Conservation (phyloP, 2,329 filamentous ascomycete genomes). For the Pseudocercospora eumusae region DNA sequence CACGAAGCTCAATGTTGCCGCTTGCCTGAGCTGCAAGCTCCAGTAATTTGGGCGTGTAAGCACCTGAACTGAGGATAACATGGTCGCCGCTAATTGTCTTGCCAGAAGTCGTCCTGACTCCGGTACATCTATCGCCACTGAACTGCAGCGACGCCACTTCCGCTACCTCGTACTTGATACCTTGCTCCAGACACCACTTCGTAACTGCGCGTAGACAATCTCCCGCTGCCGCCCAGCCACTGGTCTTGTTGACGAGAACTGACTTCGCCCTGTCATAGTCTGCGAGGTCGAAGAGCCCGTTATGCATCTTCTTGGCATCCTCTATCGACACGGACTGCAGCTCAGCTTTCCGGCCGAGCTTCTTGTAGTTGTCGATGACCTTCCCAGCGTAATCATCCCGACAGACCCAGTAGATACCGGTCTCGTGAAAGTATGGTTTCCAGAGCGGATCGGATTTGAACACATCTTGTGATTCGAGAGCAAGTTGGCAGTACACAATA, state of each 20-base stretch:
- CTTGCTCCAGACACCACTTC: slow-evolving; percentile 54
- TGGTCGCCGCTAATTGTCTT: slow-evolving; percentile 40
- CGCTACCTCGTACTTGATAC: slow-evolving; percentile 60
- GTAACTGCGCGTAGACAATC: slow-evolving; percentile 60
- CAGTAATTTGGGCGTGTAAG: slow-evolving; percentile 47
- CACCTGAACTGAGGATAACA: slow-evolving; percentile 46
- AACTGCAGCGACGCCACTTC: slow-evolving; percentile 55
- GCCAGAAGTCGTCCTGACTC: slow-evolving; percentile 45
- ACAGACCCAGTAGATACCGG: slow-evolving; percentile 54
- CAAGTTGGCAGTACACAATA: slow-evolving; percentile 63
- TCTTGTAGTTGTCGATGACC: slow-evolving; percentile 54
- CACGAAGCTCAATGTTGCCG: slow-evolving; percentile 51
- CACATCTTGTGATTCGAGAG: slow-evolving; percentile 64
- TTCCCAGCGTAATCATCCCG: slow-evolving; percentile 51
- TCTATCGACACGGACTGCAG: slow-evolving; percentile 52
- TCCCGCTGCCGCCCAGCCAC: slow-evolving; percentile 65
- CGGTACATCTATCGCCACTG: slow-evolving; percentile 46
- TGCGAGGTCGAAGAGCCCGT: slow-evolving; percentile 61
- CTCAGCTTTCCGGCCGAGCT: slow-evolving; percentile 51
- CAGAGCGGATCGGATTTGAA: slow-evolving; percentile 62
- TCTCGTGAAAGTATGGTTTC: slow-evolving; percentile 55
- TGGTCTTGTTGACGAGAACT: slow-evolving; percentile 61
- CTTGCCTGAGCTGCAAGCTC: slow-evolving; percentile 54
- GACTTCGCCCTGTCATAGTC: slow-evolving; percentile 62
- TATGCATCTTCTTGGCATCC: slow-evolving; percentile 58